Base-by-base conservation (phyloP, 2,329 filamentous ascomycete species). In the Colletotrichum graminicola region DNA sequence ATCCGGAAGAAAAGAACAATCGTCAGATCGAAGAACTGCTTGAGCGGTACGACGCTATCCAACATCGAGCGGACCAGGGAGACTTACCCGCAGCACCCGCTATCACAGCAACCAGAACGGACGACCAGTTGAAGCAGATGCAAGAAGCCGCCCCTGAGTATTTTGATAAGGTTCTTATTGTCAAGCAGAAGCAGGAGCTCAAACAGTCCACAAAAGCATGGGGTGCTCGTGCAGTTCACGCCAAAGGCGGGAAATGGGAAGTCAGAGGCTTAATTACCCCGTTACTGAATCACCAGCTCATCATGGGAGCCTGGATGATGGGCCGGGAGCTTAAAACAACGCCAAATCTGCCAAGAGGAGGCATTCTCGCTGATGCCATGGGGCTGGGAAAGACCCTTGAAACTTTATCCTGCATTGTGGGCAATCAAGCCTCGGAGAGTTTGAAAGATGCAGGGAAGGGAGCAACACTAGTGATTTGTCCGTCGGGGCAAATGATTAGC, bases 331-430 rank as follows among this genome's bases (percentile, higher is more conserved):
- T 82, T 5, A 79, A 72, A 1, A 12, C 29, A 0, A 47, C 78
- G 0, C 66, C 76, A 41, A 16, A 18, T 10, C 11, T 43, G 5
- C 66, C 62, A 2, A 32, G 45, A 5, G 90, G 90, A 2, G 90
- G 90, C 0, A 82, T 92, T 0, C 74, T 92, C 0, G 88, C 87
- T 0, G 89, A 92, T 75, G 85, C 86, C 32, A 91, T 91, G 88
- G 90, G 90, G 0, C 77, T 92, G 0, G 90, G 90, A 0, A 92
- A 92, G 78, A 92, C 90, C 0, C 82, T 90, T 4, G 86, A 89
- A 75, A 76, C 76, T 0, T 45, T 82, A 2, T 80, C 80, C 2
- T 79, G 76, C 59, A 81, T 82, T 70, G 70, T 77, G 4, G 79
- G 77, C 1, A 82, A 78, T 21, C 84, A 82, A 0, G 85, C 83